These are phyloP conservation scores for Psilocybe azurescens DNA, from an alignment of 768 basidiomycete species.

Conservation along the genomic window DNA sequence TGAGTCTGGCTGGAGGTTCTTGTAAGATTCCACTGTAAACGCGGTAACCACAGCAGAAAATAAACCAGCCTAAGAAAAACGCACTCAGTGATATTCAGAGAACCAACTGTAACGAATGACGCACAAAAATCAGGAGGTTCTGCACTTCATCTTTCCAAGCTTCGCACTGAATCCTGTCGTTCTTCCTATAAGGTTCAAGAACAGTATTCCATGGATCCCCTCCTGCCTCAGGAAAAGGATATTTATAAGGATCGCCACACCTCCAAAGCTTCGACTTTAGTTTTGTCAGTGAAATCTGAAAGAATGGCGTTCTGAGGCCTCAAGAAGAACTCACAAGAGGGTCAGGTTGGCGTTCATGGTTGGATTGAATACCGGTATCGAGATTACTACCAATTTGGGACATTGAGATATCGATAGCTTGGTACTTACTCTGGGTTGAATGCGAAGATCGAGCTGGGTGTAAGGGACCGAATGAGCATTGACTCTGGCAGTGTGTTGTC, in stretches of 20 bases:
- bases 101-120: not conserved
- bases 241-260: conserved; percentile 2
- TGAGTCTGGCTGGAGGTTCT: conserved; percentile 2
- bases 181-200: not conserved
- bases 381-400: too few relatives aligned
- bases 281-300: not conserved
- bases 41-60: conserved; percentile 9
- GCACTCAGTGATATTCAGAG: too few relatives aligned
- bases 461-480: too few relatives aligned
- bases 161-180: conserved; percentile 3
- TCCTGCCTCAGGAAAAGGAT: not conserved
- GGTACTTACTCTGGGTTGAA: too few relatives aligned
- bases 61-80: conserved; percentile 1
- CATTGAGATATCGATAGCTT: too few relatives aligned
- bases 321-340: too few relatives aligned
- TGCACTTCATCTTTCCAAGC: conserved; percentile 10
- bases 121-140: conserved; percentile 7
- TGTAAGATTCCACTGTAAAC: conserved; percentile 5
- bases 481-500: too few relatives aligned
- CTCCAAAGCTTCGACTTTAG: not conserved
- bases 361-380: too few relatives aligned
- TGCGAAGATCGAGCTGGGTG: too few relatives aligned
- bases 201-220: conserved; percentile 1
- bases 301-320: too few relatives aligned
- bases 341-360: too few relatives aligned